A percentile compares a stretch with the other conserved stretches of the same genome.
Conservation (phyloP, 1,139 yeast genomes). For the Debaryomycetaceae sp. region DNA sequence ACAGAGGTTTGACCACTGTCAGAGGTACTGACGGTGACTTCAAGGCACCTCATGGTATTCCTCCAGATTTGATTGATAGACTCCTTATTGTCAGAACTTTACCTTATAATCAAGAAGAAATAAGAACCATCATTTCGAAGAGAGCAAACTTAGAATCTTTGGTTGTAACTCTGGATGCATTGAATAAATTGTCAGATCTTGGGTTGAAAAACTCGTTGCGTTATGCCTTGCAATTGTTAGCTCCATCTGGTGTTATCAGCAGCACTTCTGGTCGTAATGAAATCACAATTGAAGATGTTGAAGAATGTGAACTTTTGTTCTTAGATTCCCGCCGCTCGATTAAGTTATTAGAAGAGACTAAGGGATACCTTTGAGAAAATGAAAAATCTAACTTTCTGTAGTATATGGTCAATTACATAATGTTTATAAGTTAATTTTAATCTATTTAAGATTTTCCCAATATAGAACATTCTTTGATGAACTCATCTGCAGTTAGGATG, state of each 20-base stretch:
- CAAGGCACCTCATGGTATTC: slow-evolving; percentile 93
- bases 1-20: slow-evolving; percentile 88
- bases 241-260: slow-evolving; percentile 87
- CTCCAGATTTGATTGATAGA: slow-evolving; percentile 91
- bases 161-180: slow-evolving; percentile 60
- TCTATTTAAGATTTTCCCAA: slow-evolving; percentile 36
- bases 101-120: slow-evolving; percentile 82
- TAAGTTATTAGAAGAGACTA: slow-evolving; percentile 59
- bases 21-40: slow-evolving; percentile 79
- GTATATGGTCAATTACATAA: background rate
- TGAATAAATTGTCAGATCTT: slow-evolving; percentile 65
- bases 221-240: slow-evolving; percentile 83
- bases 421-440: background rate
- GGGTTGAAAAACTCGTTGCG: slow-evolving; percentile 80
- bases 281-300: slow-evolving; percentile 68
- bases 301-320: slow-evolving; percentile 81
- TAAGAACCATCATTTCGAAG: slow-evolving; percentile 74
- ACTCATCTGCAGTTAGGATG: slow-evolving; percentile 71
- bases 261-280: slow-evolving; percentile 69
- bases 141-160: slow-evolving; percentile 76
- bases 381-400: background rate
- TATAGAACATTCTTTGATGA: slow-evolving; percentile 66
- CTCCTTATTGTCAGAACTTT: slow-evolving; percentile 86
- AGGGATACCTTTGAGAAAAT: slow-evolving; percentile 46
- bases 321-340: slow-evolving; percentile 89